phyloP scores from a whole-genome alignment of 2,329 filamentous ascomycete species.

The Microcera coccophila region DNA sequence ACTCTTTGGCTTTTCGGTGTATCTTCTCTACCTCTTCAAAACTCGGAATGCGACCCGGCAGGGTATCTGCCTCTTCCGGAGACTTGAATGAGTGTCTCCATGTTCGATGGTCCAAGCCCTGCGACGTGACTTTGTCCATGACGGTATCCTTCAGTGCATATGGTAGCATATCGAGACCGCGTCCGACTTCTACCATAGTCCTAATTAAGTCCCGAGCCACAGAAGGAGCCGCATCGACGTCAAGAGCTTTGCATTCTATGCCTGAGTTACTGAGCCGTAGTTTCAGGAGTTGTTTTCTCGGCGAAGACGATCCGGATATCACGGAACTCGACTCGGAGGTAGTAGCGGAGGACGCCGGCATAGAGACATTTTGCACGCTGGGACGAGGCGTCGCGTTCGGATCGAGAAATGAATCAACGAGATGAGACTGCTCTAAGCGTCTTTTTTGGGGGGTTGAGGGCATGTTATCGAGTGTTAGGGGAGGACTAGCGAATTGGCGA shows the following conservation, averaged over 20 bases:
- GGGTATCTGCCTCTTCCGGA: background rate
- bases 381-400: background rate
- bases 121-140: background rate
- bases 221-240: constrained; percentile 4
- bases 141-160: background rate
- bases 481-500: too few relatives aligned
- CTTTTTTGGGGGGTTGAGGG: background rate
- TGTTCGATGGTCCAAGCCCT: background rate
- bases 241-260: constrained; percentile 6
- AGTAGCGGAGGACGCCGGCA: background rate
- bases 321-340: background rate
- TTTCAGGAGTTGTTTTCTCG: constrained; percentile 14
- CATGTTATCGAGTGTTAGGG: too few relatives aligned
- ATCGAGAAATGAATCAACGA: background rate
- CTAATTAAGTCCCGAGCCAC: constrained; percentile 3
- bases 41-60: constrained; percentile 10
- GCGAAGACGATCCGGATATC: constrained; percentile 11
- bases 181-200: constrained; percentile 9
- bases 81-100: constrained; percentile 15
- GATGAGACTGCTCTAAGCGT: background rate
- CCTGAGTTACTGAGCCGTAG: constrained; percentile 11
- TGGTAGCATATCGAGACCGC: constrained; percentile 13
- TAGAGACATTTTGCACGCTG: background rate
- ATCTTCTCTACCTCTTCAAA: constrained; percentile 7
- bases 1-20: constrained; percentile 6